Evolutionary conservation across 371 early-diverging fungal species (phyloP).

Genomic region (Zychaea mexicana): DNA sequence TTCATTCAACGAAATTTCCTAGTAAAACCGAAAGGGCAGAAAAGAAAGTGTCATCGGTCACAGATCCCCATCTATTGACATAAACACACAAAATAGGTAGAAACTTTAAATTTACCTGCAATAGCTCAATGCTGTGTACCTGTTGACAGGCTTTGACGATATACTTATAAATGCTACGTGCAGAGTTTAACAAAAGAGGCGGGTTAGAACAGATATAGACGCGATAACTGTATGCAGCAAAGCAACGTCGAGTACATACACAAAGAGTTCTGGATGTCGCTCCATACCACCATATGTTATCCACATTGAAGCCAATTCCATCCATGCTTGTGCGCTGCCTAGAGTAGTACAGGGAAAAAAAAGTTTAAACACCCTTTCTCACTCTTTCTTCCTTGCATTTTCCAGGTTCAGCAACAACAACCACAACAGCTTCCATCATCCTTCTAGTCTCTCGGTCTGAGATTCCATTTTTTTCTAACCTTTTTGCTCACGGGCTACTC

Average conservation of each 20-base stretch:
- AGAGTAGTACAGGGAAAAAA: not conserved
- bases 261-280: constrained; percentile 37
- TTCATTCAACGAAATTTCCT: constrained; percentile 27
- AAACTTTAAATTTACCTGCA: too few relatives aligned
- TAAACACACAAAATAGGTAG: too few relatives aligned
- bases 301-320: constrained; percentile 30
- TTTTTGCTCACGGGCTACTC: not conserved
- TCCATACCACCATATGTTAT: constrained; percentile 45
- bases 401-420: too few relatives aligned
- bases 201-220: too few relatives aligned
- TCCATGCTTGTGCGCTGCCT: constrained; percentile 20
- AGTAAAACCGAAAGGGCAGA: too few relatives aligned
- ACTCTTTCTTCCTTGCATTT: not conserved
- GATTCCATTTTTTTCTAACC: too few relatives aligned
- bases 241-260: too few relatives aligned
- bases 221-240: too few relatives aligned
- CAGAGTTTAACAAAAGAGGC: too few relatives aligned
- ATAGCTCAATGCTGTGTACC: constrained; percentile 25
- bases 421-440: too few relatives aligned
- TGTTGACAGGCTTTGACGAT: constrained; percentile 37
- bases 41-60: too few relatives aligned
- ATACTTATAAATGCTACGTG: constrained; percentile 28
- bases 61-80: too few relatives aligned
- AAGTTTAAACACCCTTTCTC: not conserved
- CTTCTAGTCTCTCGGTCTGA: constrained; percentile 13